phyloP scores from a whole-genome alignment of 495 filamentous ascomycete genomes.

The Penicillium canescens region DNA sequence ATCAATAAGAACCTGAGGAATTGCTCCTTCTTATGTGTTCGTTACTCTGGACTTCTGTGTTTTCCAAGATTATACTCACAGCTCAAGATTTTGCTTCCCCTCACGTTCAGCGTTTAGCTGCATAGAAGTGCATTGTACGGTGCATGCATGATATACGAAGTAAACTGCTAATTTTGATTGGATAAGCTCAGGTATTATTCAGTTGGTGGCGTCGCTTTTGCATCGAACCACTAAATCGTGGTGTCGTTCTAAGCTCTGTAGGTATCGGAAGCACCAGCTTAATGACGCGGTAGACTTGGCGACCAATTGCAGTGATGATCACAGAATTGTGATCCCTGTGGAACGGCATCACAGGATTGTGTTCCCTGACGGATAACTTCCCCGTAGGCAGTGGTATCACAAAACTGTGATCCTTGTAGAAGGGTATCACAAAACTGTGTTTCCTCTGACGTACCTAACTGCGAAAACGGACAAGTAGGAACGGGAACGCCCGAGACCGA shows the following conservation, averaged over 20 bases:
- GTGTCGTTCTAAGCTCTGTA: background rate
- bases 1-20: slow-evolving; percentile 6
- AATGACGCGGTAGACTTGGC: slow-evolving; percentile 1
- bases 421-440: slow-evolving; percentile 3
- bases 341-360: background rate
- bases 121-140: too few relatives aligned
- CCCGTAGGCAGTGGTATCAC: background rate
- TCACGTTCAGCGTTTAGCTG: too few relatives aligned
- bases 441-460: slow-evolving; percentile 1
- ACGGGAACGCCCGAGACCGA: slow-evolving; percentile 1
- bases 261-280: slow-evolving; percentile 2
- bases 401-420: slow-evolving; percentile 8
- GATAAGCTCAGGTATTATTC: background rate
- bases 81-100: too few relatives aligned
- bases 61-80: too few relatives aligned
- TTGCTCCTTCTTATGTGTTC: slow-evolving; percentile 6
- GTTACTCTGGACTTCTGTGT: background rate
- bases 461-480: background rate
- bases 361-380: background rate
- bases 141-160: too few relatives aligned
- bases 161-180: background rate
- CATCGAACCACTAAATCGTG: slow-evolving; percentile 4
- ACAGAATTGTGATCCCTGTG: slow-evolving; percentile 5
- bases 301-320: slow-evolving; percentile 2
- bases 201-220: slow-evolving; percentile 4